A percentile compares a stretch with the other conserved stretches of the same genome.
phyloP scores from a whole-genome alignment of 129 eudicot genomes.

The Helichrysum umbraculigerum region DNA sequence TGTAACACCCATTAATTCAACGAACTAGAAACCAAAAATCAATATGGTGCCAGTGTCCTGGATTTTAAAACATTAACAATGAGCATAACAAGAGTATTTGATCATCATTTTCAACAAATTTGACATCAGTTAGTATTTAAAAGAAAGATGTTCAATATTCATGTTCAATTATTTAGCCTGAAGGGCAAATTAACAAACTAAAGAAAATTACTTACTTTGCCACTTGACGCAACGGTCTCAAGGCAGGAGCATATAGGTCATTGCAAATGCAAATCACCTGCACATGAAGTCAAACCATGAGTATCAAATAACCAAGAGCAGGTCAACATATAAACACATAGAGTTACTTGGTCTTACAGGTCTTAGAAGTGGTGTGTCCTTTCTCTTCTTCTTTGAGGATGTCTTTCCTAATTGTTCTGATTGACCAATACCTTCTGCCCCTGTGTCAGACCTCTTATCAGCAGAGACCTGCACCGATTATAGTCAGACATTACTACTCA shows the following conservation, averaged over 20 bases:
- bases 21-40: background rate
- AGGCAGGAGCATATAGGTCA: slow-evolving; percentile 94
- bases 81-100: background rate
- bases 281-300: slow-evolving; percentile 27
- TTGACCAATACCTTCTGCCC: slow-evolving; percentile 50
- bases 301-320: slow-evolving; percentile 10
- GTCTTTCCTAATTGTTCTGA: slow-evolving; percentile 44
- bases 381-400: slow-evolving; percentile 61
- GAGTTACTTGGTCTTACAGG: slow-evolving; percentile 57
- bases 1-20: slow-evolving; percentile 8
- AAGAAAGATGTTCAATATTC: slow-evolving; percentile 1
- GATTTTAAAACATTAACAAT: background rate
- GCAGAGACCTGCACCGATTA: slow-evolving; percentile 62
- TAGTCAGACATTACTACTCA: slow-evolving; percentile 7
- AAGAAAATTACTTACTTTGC: slow-evolving; percentile 66
- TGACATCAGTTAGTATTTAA: background rate
- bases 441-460: slow-evolving; percentile 56
- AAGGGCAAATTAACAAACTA: slow-evolving; percentile 1
- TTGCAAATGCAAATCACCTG: slow-evolving; percentile 96
- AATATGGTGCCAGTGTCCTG: background rate
- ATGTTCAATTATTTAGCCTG: slow-evolving; percentile 12
- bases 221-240: slow-evolving; percentile 84
- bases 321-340: slow-evolving; percentile 17
- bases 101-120: background rate
- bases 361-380: slow-evolving; percentile 59